Evolutionary conservation across 2,329 filamentous ascomycete genomes (phyloP).

Genomic region (Zasmidium cellare): DNA sequence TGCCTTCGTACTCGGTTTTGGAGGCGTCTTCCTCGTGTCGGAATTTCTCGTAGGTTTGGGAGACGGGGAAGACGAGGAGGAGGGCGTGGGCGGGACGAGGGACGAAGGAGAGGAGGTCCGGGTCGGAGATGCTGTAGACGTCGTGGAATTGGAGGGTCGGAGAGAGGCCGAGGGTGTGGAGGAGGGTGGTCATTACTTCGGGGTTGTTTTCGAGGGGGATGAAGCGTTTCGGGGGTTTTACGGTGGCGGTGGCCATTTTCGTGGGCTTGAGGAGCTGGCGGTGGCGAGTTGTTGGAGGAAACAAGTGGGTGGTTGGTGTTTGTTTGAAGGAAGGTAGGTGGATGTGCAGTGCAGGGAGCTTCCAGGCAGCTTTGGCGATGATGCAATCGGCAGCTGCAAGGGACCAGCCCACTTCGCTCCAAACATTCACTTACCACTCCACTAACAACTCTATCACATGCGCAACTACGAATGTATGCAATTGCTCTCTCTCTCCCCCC

Average conservation of each 20-base stretch:
- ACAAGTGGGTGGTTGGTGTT: too few relatives aligned
- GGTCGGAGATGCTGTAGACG: conserved; percentile 86
- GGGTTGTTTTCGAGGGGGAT: conserved; percentile 68
- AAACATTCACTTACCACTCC: too few relatives aligned
- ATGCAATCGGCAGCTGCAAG: background rate
- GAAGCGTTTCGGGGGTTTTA: conserved; percentile 11
- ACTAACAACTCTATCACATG: too few relatives aligned
- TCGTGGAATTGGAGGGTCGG: conserved; percentile 77
- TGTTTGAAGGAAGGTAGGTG: background rate
- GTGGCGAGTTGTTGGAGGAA: too few relatives aligned
- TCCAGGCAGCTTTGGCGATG: background rate
- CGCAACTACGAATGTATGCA: too few relatives aligned
- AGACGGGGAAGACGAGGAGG: conserved; percentile 88
- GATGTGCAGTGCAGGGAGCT: background rate
- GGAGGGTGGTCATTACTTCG: conserved; percentile 79
- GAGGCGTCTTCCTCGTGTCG: conserved; percentile 71
- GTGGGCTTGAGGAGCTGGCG: background rate
- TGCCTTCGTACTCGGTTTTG: conserved; percentile 64
- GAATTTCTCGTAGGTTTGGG: conserved; percentile 73
- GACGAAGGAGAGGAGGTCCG: conserved; percentile 79
- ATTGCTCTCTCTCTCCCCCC: too few relatives aligned
- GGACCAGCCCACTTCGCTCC: too few relatives aligned
- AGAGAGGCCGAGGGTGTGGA: conserved; percentile 83
- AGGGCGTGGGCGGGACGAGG: conserved; percentile 86
- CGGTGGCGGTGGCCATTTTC: conserved; percentile 1